These are phyloP conservation scores for Malassezia cuniculi DNA, from an alignment of 1,284 basidiomycete genomes.

Conservation along the genomic window DNA sequence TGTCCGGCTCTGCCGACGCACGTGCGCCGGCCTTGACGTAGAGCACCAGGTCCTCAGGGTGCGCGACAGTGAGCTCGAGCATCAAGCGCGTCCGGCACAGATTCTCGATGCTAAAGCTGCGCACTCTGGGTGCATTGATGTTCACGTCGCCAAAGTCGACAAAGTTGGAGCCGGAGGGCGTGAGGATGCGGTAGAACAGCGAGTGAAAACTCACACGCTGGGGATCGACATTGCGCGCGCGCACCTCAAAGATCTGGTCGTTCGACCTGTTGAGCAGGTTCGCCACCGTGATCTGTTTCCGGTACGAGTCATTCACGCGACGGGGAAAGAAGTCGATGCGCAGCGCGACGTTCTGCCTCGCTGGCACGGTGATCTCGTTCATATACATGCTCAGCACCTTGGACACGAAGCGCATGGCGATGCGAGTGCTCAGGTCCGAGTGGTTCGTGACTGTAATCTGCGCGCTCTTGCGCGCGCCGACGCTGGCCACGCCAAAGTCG, in stretches of 20 bases:
- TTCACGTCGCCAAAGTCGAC: slow-evolving; percentile 50
- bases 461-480: slow-evolving; percentile 47
- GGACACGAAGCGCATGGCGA: slow-evolving; percentile 49
- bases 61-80: slow-evolving; percentile 48
- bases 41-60: slow-evolving; percentile 49
- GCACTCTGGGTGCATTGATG: slow-evolving; percentile 48
- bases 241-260: slow-evolving; percentile 48
- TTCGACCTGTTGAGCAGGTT: slow-evolving; percentile 43
- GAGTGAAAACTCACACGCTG: slow-evolving; percentile 50
- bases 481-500: slow-evolving; percentile 50
- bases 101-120: slow-evolving; percentile 49
- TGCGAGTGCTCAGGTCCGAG: slow-evolving; percentile 47
- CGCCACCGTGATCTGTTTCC: slow-evolving; percentile 49
- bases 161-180: slow-evolving; percentile 49
- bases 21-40: slow-evolving; percentile 41
- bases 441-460: slow-evolving; percentile 47
- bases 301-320: slow-evolving; percentile 49
- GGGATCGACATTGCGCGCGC: slow-evolving; percentile 48
- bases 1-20: neutral
- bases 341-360: slow-evolving; percentile 48
- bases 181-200: slow-evolving; percentile 50
- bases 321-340: slow-evolving; percentile 50
- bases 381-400: slow-evolving; percentile 50
- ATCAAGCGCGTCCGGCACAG: slow-evolving; percentile 44
- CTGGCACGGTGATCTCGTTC: slow-evolving; percentile 48